Conservation (phyloP, 1,139 yeast genomes). For the Nadsonia starkeyi-henricii region DNA sequence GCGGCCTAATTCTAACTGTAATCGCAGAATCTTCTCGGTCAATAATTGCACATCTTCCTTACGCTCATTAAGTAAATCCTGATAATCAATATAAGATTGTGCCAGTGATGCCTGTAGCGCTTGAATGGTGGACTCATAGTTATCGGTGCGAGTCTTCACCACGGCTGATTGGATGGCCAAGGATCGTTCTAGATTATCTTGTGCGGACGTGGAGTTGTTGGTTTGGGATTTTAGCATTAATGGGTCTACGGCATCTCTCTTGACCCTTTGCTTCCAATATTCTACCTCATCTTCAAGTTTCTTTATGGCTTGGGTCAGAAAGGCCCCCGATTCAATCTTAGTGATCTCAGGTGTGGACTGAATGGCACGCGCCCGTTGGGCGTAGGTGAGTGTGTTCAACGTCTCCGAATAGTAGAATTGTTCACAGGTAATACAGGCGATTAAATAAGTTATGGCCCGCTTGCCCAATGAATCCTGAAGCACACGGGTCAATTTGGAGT, state of each 20-base stretch:
- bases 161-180: conserved; percentile 14
- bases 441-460: conserved; percentile 58
- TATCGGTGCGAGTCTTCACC: conserved; percentile 12
- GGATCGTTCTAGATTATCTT: conserved; percentile 12
- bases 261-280: conserved; percentile 9
- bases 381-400: conserved; percentile 66
- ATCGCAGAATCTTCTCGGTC: conserved; percentile 4
- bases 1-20: background rate
- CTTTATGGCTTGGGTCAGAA: conserved; percentile 11
- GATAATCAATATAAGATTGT: conserved; percentile 8
- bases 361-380: conserved; percentile 39
- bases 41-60: conserved; percentile 7
- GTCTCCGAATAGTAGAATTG: conserved; percentile 51
- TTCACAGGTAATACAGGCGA: conserved; percentile 61
- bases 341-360: conserved; percentile 17
- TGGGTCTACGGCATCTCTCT: too few relatives aligned
- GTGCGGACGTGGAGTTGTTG: conserved; percentile 6
- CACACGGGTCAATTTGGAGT: conserved; percentile 63
- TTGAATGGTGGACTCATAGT: conserved; percentile 15
- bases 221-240: too few relatives aligned
- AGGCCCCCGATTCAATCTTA: conserved; percentile 12
- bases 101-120: conserved; percentile 13
- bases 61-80: conserved; percentile 8
- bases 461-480: conserved; percentile 78
- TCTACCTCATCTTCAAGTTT: conserved; percentile 13